Conservation (phyloP, 1,284 basidiomycete species). For the Ceratobasidium theobromae region DNA sequence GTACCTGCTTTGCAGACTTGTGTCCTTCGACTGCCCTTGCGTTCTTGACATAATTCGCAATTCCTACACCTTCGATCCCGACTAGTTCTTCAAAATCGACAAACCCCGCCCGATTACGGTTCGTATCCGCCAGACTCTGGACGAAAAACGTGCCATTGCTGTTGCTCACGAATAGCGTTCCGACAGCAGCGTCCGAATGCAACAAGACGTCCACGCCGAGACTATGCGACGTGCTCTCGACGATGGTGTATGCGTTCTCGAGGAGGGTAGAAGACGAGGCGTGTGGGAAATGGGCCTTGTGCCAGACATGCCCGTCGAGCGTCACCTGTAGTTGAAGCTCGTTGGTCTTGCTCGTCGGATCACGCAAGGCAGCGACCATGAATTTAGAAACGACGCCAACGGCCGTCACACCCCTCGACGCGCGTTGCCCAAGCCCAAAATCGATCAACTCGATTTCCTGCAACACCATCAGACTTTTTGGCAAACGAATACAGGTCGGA, state of each 20-base stretch:
- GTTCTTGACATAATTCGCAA: constrained; percentile 87
- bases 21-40: constrained; percentile 75
- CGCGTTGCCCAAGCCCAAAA: constrained; percentile 76
- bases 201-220: constrained; percentile 91
- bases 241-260: constrained; percentile 94
- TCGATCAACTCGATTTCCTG: constrained; percentile 67
- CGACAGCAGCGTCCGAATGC: constrained; percentile 70
- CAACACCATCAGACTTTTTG: not conserved
- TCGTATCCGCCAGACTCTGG: constrained; percentile 87
- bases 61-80: constrained; percentile 90
- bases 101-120: constrained; percentile 82
- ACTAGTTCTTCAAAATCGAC: constrained; percentile 93
- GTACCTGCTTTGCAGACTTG: constrained; percentile 64
- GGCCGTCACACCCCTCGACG: constrained; percentile 81
- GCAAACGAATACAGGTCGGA: not conserved
- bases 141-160: constrained; percentile 94
- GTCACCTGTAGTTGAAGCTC: constrained; percentile 87
- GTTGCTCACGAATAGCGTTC: constrained; percentile 93
- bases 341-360: constrained; percentile 44
- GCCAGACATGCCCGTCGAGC: constrained; percentile 79
- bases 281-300: constrained; percentile 82
- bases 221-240: constrained; percentile 90
- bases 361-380: constrained; percentile 82
- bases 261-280: constrained; percentile 73
- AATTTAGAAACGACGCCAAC: constrained; percentile 90